These are phyloP conservation scores for Pachysandra terminalis DNA, from an alignment of 164 flowering plant species.

Conservation along the genomic window DNA sequence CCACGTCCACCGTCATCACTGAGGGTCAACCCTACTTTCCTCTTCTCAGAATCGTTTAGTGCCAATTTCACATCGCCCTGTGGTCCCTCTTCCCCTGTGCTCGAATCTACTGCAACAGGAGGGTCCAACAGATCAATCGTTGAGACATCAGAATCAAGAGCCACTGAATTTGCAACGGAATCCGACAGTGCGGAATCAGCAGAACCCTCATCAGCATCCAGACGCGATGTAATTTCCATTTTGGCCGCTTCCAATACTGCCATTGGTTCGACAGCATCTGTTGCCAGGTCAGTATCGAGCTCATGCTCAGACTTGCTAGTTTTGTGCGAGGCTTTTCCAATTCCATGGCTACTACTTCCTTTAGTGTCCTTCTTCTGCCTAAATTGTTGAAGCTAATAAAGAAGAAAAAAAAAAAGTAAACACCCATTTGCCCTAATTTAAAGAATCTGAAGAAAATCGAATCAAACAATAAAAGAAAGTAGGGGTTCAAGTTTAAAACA, in stretches of 20 bases:
- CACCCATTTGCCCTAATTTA: not conserved
- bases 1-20: conserved; percentile 7
- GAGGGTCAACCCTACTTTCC: not conserved
- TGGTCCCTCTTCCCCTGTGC: not conserved
- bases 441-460: not conserved
- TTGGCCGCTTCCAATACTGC: conserved; percentile 14
- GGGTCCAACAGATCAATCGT: not conserved
- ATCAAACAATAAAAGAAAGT: not conserved
- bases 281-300: conserved; percentile 21
- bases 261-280: conserved; percentile 12
- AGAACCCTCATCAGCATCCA: conserved; percentile 18
- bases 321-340: conserved; percentile 50
- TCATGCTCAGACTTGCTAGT: conserved; percentile 44
- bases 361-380: conserved; percentile 79
- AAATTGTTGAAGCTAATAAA: conserved; percentile 77
- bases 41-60: conserved; percentile 5
- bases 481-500: not conserved
- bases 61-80: conserved; percentile 10
- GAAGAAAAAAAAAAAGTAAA: conserved; percentile 1
- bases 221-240: conserved; percentile 15
- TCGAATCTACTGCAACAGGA: not conserved
- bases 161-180: conserved; percentile 19
- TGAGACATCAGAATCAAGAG: conserved; percentile 19
- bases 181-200: conserved; percentile 20
- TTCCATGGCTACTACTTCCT: conserved; percentile 54